Evolutionary conservation across 2,329 filamentous ascomycete genomes (phyloP).

Genomic region (Leptodontidium sp.): DNA sequence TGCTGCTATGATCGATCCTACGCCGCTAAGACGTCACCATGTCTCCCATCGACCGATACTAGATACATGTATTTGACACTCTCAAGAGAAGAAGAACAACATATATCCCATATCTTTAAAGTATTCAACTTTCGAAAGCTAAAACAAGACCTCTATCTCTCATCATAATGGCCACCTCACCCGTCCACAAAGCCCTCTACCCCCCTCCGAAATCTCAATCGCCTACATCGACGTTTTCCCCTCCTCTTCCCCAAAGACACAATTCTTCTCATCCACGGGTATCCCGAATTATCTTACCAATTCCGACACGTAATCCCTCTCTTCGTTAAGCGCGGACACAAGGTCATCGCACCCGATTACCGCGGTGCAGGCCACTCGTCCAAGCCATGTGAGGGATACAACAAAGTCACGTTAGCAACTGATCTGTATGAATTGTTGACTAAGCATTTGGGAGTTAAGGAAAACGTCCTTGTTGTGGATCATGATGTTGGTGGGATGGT

Average conservation of each 20-base stretch:
- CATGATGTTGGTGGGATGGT: constrained; percentile 21
- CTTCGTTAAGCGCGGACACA: not conserved
- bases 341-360: constrained; percentile 8
- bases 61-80: too few relatives aligned
- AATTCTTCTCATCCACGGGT: constrained; percentile 15
- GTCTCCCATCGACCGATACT: too few relatives aligned
- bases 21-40: too few relatives aligned
- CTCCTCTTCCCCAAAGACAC: not conserved
- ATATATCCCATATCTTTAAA: too few relatives aligned
- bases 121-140: too few relatives aligned
- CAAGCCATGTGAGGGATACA: not conserved
- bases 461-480: not conserved
- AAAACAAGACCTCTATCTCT: too few relatives aligned
- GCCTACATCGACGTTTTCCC: constrained; percentile 8
- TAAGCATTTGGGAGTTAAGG: constrained; percentile 7
- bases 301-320: constrained; percentile 14
- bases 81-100: too few relatives aligned
- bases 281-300: constrained; percentile 16
- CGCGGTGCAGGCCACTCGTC: constrained; percentile 15
- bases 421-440: constrained; percentile 6
- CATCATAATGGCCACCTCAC: too few relatives aligned
- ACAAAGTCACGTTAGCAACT: constrained; percentile 13
- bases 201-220: not conserved
- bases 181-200: too few relatives aligned
- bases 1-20: too few relatives aligned